Base-by-base conservation (phyloP, 2,329 filamentous ascomycete species). In the Aureobasidium leucospermi region DNA sequence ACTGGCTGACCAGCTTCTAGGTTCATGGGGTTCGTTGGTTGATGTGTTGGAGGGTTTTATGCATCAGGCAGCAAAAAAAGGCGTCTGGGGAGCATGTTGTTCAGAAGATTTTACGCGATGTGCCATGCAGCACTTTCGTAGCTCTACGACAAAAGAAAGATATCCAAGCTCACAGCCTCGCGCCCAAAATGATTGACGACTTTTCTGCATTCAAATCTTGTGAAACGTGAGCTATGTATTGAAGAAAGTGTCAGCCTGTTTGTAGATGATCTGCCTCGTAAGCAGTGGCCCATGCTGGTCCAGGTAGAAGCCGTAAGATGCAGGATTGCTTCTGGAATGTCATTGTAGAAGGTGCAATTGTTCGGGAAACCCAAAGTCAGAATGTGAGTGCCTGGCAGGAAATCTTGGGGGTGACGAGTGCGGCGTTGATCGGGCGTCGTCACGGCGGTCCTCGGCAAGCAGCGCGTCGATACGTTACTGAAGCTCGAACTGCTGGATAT, bases 81-180 rank as follows among this genome's bases (percentile, higher is more conserved):
- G 58, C 58, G 58, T 59, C 47, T 39, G 58, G 58, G 58, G 58
- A 59, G 58, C 58, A 42, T 51, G 58, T 51, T 59, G 31, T 58
- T 45, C 28, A 52, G 48, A 48, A 43, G 29, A 39, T 52, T 59
- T 46, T 23, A 23, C 58, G 36, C 36, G 58, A 46, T 41, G 58
- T 59, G 41, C 46, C 46, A 47, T 58, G 55, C 36, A 59, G 58
- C 58, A 59, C 48, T 45, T 38, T 45, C 41, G 58, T 59, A 59
- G 58, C 48, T 59, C 32, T 59, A 59, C 47, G 58, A 58, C 55
- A 59, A 59, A 59, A 51, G 47, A 59, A 59, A 53, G 58, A 59
- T 59, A 59, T 58, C 58, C 58, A 59, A 59, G 46, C 41, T 59
- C 47, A 53, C 52, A 56, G 52, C 52, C 39, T 56, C 52, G 39